These are phyloP conservation scores for Coccomyxa sp. DNA, from an alignment of 139 green algal species.

Conservation along the genomic window DNA sequence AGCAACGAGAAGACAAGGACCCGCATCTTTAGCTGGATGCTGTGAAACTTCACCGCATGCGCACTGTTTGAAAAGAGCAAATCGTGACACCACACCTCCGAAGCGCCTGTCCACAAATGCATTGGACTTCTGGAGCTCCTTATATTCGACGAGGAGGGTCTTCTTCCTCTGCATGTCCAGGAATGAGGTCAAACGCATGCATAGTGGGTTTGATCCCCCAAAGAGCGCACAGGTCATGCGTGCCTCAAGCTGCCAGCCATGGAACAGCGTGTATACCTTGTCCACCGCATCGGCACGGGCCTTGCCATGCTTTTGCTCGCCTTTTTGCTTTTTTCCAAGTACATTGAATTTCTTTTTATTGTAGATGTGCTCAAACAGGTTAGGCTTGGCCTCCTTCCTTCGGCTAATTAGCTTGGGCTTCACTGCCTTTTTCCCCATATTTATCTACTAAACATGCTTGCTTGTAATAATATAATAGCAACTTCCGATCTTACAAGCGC, in stretches of 20 bases:
- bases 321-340: constrained; percentile 49
- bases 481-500: too few species aligned
- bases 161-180: constrained; percentile 64
- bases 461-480: too few species aligned
- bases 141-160: constrained; percentile 92
- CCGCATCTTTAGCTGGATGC: neutral
- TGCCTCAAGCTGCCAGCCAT: neutral
- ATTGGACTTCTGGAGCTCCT: constrained; percentile 80
- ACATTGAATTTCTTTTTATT: constrained; percentile 55
- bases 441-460: too few species aligned
- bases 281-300: constrained; percentile 31
- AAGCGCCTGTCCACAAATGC: constrained; percentile 92
- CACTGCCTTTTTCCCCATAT: neutral
- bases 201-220: neutral
- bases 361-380: constrained; percentile 45
- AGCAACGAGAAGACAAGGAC: neutral
- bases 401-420: neutral
- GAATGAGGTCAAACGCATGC: neutral
- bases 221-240: neutral
- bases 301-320: constrained; percentile 26
- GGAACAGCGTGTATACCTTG: constrained; percentile 23
- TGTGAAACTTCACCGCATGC: neutral
- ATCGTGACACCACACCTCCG: constrained; percentile 53
- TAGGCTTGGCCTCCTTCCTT: constrained; percentile 10
- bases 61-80: neutral